Percentiles rank a stretch among this genome's conserved stretches.
Evolutionary conservation across 108 stramenopile genomes (phyloP).

Genomic region (Conticribra weissflogii): DNA sequence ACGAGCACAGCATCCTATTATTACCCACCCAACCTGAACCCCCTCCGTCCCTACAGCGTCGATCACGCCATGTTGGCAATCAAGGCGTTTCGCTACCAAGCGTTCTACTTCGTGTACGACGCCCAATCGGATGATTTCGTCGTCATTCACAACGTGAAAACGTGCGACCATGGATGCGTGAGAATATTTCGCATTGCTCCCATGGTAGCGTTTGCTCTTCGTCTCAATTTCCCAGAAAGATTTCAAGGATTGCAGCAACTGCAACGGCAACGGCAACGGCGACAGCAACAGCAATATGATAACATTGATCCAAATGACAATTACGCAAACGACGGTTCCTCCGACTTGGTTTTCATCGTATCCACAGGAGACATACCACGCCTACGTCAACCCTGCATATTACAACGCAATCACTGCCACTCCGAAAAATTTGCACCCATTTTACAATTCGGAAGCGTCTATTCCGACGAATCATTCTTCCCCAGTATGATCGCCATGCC

Average conservation of each 20-base stretch:
- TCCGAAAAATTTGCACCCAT: conserved; percentile 30
- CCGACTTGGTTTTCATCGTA: conserved; percentile 32
- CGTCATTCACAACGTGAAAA: conserved; percentile 24
- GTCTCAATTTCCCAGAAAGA: conserved; percentile 44
- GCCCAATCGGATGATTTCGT: conserved; percentile 31
- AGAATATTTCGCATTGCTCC: conserved; percentile 38
- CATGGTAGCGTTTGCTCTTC: conserved; percentile 29
- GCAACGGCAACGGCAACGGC: too few species aligned
- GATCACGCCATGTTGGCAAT: conserved; percentile 22
- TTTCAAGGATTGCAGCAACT: conserved; percentile 14
- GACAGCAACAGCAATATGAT: too few species aligned
- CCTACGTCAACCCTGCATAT: conserved; percentile 15
- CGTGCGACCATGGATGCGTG: conserved; percentile 36
- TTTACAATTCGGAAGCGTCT: conserved; percentile 45
- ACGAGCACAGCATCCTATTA: too few species aligned
- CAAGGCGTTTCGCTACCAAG: conserved; percentile 28
- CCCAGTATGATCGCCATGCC: conserved; percentile 50
- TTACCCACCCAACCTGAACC: too few species aligned
- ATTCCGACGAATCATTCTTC: conserved; percentile 6
- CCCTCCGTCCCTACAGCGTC: conserved; percentile 42
- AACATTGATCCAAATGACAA: too few species aligned
- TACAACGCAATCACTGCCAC: conserved; percentile 10
- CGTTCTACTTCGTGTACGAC: conserved; percentile 45
- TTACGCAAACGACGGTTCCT: neutral
- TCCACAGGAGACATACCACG: conserved; percentile 42